Evolutionary conservation across 169 alveolate species (phyloP).

Genomic region (Plasmodium gonderi): DNA sequence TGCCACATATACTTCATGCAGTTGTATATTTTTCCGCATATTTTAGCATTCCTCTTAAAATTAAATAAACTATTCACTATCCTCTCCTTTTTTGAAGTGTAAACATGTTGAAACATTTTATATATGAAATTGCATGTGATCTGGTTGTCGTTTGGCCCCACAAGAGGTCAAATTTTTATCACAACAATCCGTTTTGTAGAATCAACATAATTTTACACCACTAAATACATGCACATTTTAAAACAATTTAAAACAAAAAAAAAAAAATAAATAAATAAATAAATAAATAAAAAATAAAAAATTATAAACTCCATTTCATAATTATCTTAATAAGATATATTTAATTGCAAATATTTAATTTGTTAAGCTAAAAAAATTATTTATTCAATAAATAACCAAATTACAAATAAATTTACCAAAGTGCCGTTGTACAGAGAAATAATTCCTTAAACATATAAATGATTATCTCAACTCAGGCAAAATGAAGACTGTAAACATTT

Average conservation of each 20-base stretch:
- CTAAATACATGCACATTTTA: constrained; percentile 1
- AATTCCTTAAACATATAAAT: neutral
- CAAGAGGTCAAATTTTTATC: neutral
- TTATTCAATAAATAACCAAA: neutral
- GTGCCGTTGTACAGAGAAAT: neutral
- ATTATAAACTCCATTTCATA: neutral
- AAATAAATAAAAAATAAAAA: neutral
- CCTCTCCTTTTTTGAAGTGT: neutral
- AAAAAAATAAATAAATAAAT: neutral
- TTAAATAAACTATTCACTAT: neutral
- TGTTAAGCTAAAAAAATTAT: neutral
- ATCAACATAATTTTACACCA: neutral
- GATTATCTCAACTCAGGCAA: neutral
- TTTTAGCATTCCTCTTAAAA: neutral
- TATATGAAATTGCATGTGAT: neutral
- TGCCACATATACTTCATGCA: neutral
- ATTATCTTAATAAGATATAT: neutral
- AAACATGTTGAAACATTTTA: neutral
- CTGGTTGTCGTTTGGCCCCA: neutral
- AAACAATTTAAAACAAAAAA: neutral
- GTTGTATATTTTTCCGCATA: neutral
- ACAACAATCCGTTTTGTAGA: neutral
- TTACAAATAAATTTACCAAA: neutral
- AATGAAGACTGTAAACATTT: neutral
- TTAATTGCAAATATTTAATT: neutral